Evolutionary conservation across 208 protist species (phyloP).

Genomic region (Acanthamoeba lenticulata): DNA sequence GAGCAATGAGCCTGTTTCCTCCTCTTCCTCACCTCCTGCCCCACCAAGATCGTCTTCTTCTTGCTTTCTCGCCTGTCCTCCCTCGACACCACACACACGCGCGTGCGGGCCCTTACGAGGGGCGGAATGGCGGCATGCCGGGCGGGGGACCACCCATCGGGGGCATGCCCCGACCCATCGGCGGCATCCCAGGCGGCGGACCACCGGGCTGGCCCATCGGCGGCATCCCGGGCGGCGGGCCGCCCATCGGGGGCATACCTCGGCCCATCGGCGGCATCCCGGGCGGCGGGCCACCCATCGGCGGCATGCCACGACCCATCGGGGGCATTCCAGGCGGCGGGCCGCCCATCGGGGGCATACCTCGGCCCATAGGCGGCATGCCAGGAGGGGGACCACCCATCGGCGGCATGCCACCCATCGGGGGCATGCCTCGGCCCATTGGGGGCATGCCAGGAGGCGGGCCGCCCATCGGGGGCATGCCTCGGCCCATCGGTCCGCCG

Average conservation of each 20-base stretch:
- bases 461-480: conserved; percentile 26
- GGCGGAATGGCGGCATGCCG: background rate
- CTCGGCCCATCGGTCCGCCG: background rate
- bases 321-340: conserved; percentile 1
- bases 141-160: background rate
- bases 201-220: conserved; percentile 27
- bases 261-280: conserved; percentile 51
- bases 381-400: background rate
- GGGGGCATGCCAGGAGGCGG: background rate
- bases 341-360: background rate
- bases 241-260: conserved; percentile 58
- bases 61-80: background rate
- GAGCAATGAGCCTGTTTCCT: too few species aligned
- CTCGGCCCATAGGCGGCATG: conserved; percentile 31
- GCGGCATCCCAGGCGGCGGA: background rate
- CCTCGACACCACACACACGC: background rate
- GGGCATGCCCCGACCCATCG: conserved; percentile 5
- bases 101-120: background rate
- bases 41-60: background rate
- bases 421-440: conserved; percentile 50
- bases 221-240: conserved; percentile 27
- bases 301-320: conserved; percentile 29
- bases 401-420: background rate
- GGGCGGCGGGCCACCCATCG: background rate
- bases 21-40: too few species aligned